Evolutionary conservation across 2,329 filamentous ascomycete genomes (phyloP), one percentile per base, ranked within the genome.

Genomic region (Ascochyta clinopodiicola): DNA sequence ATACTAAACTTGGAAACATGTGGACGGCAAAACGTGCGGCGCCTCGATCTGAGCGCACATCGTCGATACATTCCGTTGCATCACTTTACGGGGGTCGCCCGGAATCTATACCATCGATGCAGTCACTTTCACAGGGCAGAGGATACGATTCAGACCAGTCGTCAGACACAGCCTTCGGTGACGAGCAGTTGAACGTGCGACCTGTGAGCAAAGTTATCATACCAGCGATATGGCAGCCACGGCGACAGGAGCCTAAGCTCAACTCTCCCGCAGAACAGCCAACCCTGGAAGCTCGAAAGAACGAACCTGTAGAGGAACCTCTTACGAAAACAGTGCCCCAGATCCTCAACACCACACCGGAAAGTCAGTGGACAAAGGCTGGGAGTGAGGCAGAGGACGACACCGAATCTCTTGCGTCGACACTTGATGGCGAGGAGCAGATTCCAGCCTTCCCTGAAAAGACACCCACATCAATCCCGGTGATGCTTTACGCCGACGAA

Each of bases 81-180:
- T 73, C 72, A 6, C 48, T 73, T 21, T 67, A 70, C 31, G 44
- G 54, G 4, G 62, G 66, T 31, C 68, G 67, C 2, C 63, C 66
- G 10, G 56, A 57, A 25, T 70, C 70, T 1, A 64, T 71, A 40
- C 50, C 50, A 15, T 73, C 70, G 25, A 66, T 63, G 24, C 65
- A 66, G 35, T 45, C 66, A 4, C 60, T 59, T 13, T 63, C 56
- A 29, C 62, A 68, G n/a, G 50, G 61, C 6, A 50, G 36, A 49
- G 67, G 60, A 19, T 73, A 74, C 62, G 72, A 74, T 15, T 73
- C 70, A 1, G 71, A 74, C 52, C 62, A 62, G 24, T 71, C 66
- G 9, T 71, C 66, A 39, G 72, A 74, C 21, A 66, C 63, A 9
- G 63, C 64, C 10, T 61, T 57, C 43, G 71, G 69, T 29, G 69